phyloP scores from a whole-genome alignment of 495 filamentous ascomycete species.

The Pseudoneurospora amorphoporcata region DNA sequence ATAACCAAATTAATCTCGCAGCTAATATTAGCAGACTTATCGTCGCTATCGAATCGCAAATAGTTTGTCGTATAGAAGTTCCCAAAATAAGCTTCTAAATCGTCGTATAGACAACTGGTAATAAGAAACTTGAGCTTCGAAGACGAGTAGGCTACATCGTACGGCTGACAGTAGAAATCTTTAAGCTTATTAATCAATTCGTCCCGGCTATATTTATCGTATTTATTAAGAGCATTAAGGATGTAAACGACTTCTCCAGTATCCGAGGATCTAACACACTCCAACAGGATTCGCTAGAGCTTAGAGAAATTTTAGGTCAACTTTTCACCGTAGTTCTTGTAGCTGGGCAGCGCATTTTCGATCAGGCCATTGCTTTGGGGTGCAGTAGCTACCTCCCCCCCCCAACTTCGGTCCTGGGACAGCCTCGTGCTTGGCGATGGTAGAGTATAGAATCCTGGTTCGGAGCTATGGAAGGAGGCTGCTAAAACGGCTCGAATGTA shows the following conservation, averaged over 20 bases:
- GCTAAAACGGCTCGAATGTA: no score
- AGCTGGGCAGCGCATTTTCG: constrained; percentile 12
- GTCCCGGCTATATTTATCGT: constrained; percentile 13
- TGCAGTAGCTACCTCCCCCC: no score
- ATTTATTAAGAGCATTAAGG: constrained; percentile 38
- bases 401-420: no score
- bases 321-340: constrained; percentile 11
- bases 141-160: no score
- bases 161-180: constrained; percentile 9
- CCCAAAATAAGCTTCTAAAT: constrained; percentile 15
- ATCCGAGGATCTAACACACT: constrained; percentile 19
- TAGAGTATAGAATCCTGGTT: no score
- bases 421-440: no score
- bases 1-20: constrained; percentile 32
- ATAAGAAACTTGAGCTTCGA: constrained; percentile 25
- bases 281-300: constrained; percentile 32
- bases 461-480: no score
- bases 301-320: constrained; percentile 24
- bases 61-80: constrained; percentile 6
- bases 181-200: constrained; percentile 17
- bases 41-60: constrained; percentile 23
- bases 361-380: constrained; percentile 13
- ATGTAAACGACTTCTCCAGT: constrained; percentile 34
- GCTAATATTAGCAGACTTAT: constrained; percentile 20
- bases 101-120: constrained; percentile 29